Percentiles rank a stretch among this genome's conserved stretches.
phyloP scores from a whole-genome alignment of 768 basidiomycete genomes.

The Boletus sensibilis region DNA sequence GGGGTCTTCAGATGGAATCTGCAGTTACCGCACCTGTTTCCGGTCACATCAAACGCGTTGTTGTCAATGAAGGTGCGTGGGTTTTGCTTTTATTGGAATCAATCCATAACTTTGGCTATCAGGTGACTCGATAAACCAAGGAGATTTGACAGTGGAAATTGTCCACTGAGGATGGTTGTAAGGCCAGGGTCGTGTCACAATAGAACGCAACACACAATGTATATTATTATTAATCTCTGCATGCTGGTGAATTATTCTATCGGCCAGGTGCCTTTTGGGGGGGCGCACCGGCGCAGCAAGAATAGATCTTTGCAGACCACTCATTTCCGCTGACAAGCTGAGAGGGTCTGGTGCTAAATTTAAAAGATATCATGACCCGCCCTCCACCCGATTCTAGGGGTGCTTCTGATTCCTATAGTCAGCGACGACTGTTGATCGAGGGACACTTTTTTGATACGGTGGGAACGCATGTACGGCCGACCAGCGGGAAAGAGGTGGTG shows the following conservation, averaged over 20 bases:
- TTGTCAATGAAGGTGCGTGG: conserved; percentile 75
- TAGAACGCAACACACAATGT: conserved; percentile 19
- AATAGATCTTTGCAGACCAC: neutral
- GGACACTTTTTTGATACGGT: conserved; percentile 14
- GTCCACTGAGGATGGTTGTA: conserved; percentile 49
- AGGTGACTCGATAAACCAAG: conserved; percentile 95
- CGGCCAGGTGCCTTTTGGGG: neutral
- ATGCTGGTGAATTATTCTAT: conserved; percentile 8
- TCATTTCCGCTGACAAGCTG: conserved; percentile 18
- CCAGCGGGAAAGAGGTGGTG: neutral
- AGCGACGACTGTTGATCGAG: conserved; percentile 3
- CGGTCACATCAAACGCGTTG: conserved; percentile 92
- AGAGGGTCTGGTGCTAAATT: conserved; percentile 9
- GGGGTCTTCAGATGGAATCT: conserved; percentile 82
- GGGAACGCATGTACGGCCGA: conserved; percentile 11
- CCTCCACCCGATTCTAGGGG: conserved; percentile 1
- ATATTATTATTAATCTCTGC: conserved; percentile 10
- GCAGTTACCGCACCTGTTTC: conserved; percentile 95
- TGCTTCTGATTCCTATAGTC: conserved; percentile 10
- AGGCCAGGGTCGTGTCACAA: conserved; percentile 11
- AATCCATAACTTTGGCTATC: conserved; percentile 10
- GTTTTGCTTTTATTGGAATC: neutral
- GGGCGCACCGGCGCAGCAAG: neutral
- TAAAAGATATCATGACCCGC: conserved; percentile 6
- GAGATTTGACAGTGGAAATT: conserved; percentile 89